Base-by-base conservation (phyloP, 306 rosid genomes). In the Ormosia semicastrata region DNA sequence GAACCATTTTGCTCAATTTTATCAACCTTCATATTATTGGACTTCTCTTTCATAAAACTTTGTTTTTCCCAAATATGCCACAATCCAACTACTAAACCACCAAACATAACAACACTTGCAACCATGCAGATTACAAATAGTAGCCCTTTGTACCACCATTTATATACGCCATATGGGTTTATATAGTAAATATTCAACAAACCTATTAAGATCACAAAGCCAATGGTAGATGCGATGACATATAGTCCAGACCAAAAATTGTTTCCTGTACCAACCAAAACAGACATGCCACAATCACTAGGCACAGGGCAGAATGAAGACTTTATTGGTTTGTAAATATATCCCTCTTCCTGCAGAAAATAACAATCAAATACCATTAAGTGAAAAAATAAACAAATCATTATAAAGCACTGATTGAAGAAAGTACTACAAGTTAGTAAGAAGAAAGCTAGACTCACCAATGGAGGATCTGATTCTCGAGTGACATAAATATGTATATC, bases 121-220 rank as follows among this genome's bases (percentile, higher is more conserved):
- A 84, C 73, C 98, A 95, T 95, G 89, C 92, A 90, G 32, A 50
- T 78, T 1, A 89, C 59, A 57, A 88, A 82, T 60, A 91, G 92
- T 36, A 95, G 84, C 79, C 97, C 98, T 85, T 82, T 95, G 90
- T 88, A 92, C 98, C 98, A 95, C 97, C 98, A 90, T 82, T 50
- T 62, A 0, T 29, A 7, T 66, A 95, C 82, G 32, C 85, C 41
- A 62, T 13, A 90, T 39, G 94, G 98, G 33, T 85, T 88, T 66
- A 95, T 85, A 84, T 95, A 93, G 82, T 62, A 90, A 37, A 74
- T 29, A 46, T 95, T 76, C 81, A 93, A 74, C 76, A 93, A 82
- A 15, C 39, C 50, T 66, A 92, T 8, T 30, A 89, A 71, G 78
- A 90, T 43, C 57, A 95, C 83, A 64, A 95, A 84, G 12, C 98